Percentiles rank a stretch among this genome's conserved stretches.
These are phyloP conservation scores for Phytophthora pisi DNA, from an alignment of 352 stramenopile genomes.

Conservation along the genomic window DNA sequence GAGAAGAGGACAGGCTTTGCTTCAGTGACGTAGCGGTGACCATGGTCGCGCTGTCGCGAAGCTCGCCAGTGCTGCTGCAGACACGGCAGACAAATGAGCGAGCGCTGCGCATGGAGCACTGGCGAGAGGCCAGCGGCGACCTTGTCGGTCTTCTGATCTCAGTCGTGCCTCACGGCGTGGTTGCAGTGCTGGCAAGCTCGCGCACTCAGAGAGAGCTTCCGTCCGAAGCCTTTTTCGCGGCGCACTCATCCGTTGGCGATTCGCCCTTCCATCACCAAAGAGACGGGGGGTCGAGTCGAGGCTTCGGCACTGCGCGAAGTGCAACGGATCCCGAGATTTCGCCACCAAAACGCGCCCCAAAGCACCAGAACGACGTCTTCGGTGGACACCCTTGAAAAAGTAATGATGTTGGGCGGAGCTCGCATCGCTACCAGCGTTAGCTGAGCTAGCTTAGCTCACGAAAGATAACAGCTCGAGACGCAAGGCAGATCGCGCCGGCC, in stretches of 20 bases:
- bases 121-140: conserved; percentile 13
- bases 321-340: conserved; percentile 16
- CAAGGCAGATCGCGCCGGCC: background rate
- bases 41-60: conserved; percentile 8
- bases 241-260: conserved; percentile 17
- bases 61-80: background rate
- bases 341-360: conserved; percentile 14
- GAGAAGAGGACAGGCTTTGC: conserved; percentile 23
- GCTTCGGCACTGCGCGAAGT: background rate
- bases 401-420: background rate
- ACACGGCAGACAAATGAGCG: conserved; percentile 11
- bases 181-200: conserved; percentile 8
- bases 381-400: too few relatives aligned
- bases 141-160: background rate
- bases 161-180: conserved; percentile 7
- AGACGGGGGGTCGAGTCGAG: conserved; percentile 6
- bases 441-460: background rate
- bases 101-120: conserved; percentile 1
- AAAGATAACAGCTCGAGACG: conserved; percentile 11
- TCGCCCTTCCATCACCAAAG: conserved; percentile 22
- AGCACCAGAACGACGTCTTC: conserved; percentile 5
- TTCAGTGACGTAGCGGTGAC: background rate
- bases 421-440: conserved; percentile 13
- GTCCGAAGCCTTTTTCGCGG: conserved; percentile 20
- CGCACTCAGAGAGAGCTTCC: background rate